Conservation (phyloP, 306 rosid genomes). For the Ziziphus jujuba region DNA sequence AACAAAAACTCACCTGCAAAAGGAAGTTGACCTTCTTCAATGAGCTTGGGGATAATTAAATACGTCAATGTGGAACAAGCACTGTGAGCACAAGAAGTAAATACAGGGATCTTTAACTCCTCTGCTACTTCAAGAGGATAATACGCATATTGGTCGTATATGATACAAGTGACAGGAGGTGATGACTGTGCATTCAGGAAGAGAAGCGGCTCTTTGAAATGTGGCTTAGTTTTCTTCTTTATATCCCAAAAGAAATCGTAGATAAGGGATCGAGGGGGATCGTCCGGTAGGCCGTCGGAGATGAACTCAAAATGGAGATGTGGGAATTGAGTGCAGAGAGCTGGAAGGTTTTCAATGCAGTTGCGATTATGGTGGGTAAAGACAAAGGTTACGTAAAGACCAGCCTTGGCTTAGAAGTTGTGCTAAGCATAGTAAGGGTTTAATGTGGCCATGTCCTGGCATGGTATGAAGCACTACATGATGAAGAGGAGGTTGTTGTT, state of each 20-base stretch:
- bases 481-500: too few species aligned
- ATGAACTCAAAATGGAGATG: conserved; percentile 20
- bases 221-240: neutral
- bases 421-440: too few species aligned
- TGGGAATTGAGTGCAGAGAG: too few species aligned
- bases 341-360: too few species aligned
- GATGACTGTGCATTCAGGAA: neutral
- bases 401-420: too few species aligned
- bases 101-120: neutral
- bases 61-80: neutral
- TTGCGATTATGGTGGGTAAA: too few species aligned
- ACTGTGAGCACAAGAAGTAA: neutral
- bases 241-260: too few species aligned
- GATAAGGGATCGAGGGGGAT: too few species aligned
- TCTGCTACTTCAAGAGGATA: neutral
- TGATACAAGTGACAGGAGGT: neutral
- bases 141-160: neutral
- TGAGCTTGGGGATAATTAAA: neutral
- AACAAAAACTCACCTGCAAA: neutral
- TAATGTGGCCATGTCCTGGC: too few species aligned
- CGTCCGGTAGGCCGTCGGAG: conserved; percentile 21
- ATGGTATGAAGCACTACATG: too few species aligned
- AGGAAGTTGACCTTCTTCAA: neutral
- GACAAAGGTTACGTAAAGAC: too few species aligned
- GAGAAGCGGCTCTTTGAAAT: neutral